A percentile compares a stretch with the other conserved stretches of the same genome.
Conservation (phyloP, 2,329 filamentous ascomycete species). For the Macroventuria anomochaeta region DNA sequence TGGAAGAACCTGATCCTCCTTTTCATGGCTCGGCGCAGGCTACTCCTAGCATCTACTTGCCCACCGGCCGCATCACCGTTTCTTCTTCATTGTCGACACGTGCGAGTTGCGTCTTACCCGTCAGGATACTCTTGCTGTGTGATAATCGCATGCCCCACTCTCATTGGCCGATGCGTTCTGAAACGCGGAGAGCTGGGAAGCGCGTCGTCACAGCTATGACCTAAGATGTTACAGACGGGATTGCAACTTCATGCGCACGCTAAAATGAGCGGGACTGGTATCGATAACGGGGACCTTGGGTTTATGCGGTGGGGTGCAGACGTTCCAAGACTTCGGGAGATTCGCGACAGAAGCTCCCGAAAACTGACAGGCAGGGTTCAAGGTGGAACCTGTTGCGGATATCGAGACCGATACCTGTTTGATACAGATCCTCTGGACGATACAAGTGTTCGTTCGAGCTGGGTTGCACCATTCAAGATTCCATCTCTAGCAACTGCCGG, state of each 20-base stretch:
- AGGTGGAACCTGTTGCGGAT: not conserved
- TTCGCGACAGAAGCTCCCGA: slow-evolving; percentile 8
- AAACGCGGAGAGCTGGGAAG: slow-evolving; percentile 10
- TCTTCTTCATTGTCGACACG: slow-evolving; percentile 14
- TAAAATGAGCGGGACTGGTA: not conserved
- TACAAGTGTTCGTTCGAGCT: too few species aligned
- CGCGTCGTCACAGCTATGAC: not conserved
- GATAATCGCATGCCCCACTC: not conserved
- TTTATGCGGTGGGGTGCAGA: slow-evolving; percentile 8
- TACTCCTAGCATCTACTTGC: slow-evolving; percentile 2
- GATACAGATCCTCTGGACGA: too few species aligned
- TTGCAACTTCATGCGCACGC: slow-evolving; percentile 24
- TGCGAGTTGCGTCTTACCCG: not conserved
- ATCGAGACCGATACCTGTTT: not conserved
- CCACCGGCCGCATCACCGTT: slow-evolving; percentile 23
- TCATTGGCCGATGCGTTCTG: slow-evolving; percentile 13
- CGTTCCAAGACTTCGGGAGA: slow-evolving; percentile 2
- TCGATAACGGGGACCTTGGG: not conserved
- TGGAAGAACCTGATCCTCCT: not conserved
- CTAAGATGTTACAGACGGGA: slow-evolving; percentile 17
- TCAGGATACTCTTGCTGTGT: slow-evolving; percentile 9
- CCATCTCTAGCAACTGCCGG: too few species aligned
- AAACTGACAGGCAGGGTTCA: slow-evolving; percentile 1
- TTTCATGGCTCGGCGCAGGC: not conserved
- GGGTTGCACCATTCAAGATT: too few species aligned